Percentiles rank a stretch among this genome's conserved stretches.
phyloP scores from a whole-genome alignment of 2,329 filamentous ascomycete species.

The Macrophomina pseudophaseolina region DNA sequence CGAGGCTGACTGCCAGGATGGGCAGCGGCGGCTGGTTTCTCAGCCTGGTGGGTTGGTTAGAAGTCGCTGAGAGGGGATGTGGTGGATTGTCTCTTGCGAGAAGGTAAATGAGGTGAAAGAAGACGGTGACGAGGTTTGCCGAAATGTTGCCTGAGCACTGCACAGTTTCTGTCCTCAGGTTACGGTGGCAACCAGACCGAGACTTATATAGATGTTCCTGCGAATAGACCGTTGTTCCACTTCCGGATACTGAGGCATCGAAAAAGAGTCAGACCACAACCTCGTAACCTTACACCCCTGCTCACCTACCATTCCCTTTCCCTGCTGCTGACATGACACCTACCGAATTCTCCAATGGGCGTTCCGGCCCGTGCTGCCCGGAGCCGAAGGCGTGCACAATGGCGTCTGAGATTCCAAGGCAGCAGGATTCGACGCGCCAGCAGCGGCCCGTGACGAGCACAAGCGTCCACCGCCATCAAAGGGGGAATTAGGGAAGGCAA shows the following conservation, averaged over 20 bases:
- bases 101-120: not conserved
- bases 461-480: no score
- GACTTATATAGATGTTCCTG: not conserved
- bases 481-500: no score
- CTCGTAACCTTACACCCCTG: not conserved
- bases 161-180: not conserved
- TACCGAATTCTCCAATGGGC: not conserved
- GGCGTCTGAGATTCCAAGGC: no score
- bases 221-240: not conserved
- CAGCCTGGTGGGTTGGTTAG: not conserved
- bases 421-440: no score
- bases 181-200: not conserved
- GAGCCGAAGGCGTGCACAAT: not conserved
- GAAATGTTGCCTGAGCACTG: not conserved
- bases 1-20: slow-evolving; percentile 4
- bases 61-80: not conserved
- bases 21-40: not conserved
- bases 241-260: not conserved
- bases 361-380: not conserved
- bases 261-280: not conserved
- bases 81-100: not conserved
- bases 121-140: not conserved
- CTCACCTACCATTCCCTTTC: not conserved
- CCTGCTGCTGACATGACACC: not conserved
- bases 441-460: no score